Conservation (phyloP, 768 basidiomycete genomes). For the Phylloporus sp. region DNA sequence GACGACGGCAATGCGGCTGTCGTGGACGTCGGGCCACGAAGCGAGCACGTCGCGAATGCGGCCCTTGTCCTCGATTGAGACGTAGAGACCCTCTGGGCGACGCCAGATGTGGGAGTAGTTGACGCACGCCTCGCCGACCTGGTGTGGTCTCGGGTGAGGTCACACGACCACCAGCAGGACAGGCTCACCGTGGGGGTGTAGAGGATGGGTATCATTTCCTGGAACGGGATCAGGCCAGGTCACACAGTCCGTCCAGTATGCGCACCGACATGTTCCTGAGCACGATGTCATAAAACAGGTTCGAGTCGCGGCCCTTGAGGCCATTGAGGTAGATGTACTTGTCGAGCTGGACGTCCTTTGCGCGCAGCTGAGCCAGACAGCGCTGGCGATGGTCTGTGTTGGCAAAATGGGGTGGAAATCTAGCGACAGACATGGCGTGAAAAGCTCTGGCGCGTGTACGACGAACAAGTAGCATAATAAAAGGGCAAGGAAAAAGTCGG, state of each 20-base stretch:
- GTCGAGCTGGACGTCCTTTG: slow-evolving; percentile 54
- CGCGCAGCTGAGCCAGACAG: slow-evolving; percentile 54
- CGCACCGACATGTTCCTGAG: slow-evolving; percentile 57
- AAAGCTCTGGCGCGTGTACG: slow-evolving; percentile 10
- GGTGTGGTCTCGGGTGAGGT: slow-evolving; percentile 4
- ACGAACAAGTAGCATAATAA: slow-evolving; percentile 6
- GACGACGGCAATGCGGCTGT: slow-evolving; percentile 67
- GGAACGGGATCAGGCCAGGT: not conserved
- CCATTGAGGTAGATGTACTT: slow-evolving; percentile 69
- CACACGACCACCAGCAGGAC: slow-evolving; percentile 4
- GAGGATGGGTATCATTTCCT: slow-evolving; percentile 62
- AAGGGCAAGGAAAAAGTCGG: not conserved
- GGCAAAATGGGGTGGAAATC: slow-evolving; percentile 47
- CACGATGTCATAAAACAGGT: slow-evolving; percentile 64
- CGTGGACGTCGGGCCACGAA: slow-evolving; percentile 43
- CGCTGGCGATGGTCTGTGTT: slow-evolving; percentile 52
- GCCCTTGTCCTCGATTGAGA: slow-evolving; percentile 66
- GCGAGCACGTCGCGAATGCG: slow-evolving; percentile 54
- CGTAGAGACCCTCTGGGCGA: slow-evolving; percentile 54
- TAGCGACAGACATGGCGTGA: slow-evolving; percentile 28
- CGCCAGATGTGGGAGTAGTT: slow-evolving; percentile 70
- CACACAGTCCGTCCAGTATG: not conserved
- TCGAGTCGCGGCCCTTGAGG: slow-evolving; percentile 58
- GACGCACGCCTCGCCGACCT: slow-evolving; percentile 70
- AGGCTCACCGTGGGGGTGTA: slow-evolving; percentile 67